Conservation (phyloP, 352 stramenopile species). For the Peronospora belbahrii region DNA sequence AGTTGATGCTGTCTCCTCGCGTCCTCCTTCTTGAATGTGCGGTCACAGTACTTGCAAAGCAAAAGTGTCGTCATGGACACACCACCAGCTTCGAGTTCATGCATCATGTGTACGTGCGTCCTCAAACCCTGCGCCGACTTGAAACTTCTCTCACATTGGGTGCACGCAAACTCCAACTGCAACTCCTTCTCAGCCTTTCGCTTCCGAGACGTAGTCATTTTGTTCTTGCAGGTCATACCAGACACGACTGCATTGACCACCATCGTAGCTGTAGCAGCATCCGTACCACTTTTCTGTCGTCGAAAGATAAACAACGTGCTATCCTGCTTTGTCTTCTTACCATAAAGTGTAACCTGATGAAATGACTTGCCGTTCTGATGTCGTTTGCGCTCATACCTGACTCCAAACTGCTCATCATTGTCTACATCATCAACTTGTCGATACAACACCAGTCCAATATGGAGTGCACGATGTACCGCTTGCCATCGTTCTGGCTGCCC, state of each 20-base stretch:
- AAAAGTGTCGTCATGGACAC: slow-evolving; percentile 18
- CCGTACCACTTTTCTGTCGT: neutral
- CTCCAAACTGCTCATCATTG: slow-evolving; percentile 20
- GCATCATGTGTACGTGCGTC: slow-evolving; percentile 82
- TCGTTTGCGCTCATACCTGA: slow-evolving; percentile 74
- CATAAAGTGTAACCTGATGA: slow-evolving; percentile 63
- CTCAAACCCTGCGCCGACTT: slow-evolving; percentile 60
- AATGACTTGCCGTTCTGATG: slow-evolving; percentile 87
- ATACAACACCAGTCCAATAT: slow-evolving; percentile 37
- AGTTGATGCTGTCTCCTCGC: slow-evolving; percentile 63
- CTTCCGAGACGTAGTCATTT: slow-evolving; percentile 17
- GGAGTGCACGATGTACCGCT: slow-evolving; percentile 36
- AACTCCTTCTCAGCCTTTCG: slow-evolving; percentile 32
- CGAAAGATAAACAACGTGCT: slow-evolving; percentile 64
- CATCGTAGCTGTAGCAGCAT: neutral
- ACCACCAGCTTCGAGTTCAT: slow-evolving; percentile 42
- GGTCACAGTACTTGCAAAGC: slow-evolving; percentile 39
- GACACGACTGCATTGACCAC: neutral
- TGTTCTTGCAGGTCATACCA: no score
- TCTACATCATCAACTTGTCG: slow-evolving; percentile 47
- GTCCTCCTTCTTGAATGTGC: slow-evolving; percentile 71
- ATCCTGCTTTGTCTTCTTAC: slow-evolving; percentile 52
- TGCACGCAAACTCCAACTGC: slow-evolving; percentile 30
- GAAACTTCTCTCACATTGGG: slow-evolving; percentile 55
- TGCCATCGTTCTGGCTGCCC: slow-evolving; percentile 77